Evolutionary conservation across 441 rosid genomes (phyloP).

Genomic region (Bruguiera hainesii): DNA sequence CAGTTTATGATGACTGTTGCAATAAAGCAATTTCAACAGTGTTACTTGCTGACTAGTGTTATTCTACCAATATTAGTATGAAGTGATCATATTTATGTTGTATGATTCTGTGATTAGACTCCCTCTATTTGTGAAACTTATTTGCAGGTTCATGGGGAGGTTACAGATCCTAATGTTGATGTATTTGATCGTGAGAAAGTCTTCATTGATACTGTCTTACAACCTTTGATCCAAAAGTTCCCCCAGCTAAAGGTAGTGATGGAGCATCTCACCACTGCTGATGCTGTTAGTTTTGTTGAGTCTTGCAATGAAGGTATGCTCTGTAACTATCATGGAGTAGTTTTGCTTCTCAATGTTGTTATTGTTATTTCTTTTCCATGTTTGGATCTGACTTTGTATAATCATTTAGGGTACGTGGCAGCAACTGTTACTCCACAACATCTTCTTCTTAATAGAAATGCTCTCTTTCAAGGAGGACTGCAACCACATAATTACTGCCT

Average conservation of each 20-base stretch:
- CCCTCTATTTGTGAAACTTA: not conserved
- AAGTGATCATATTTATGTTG: not conserved
- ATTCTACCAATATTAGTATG: not conserved
- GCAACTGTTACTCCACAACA: conserved; percentile 97
- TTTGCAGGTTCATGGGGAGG: conserved; percentile 96
- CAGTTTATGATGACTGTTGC: no score
- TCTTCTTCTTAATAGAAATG: conserved; percentile 81
- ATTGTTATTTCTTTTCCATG: conserved; percentile 6
- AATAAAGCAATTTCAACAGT: no score
- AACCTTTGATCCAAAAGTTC: conserved; percentile 66
- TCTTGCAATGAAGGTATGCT: conserved; percentile 74
- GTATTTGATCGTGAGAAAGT: conserved; percentile 89
- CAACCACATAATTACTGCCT: conserved; percentile 93
- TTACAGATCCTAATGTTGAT: conserved; percentile 76
- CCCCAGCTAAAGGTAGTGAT: conserved; percentile 77
- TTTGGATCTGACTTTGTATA: not conserved
- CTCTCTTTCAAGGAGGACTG: conserved; percentile 85
- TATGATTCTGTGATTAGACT: not conserved
- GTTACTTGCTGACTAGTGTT: not conserved
- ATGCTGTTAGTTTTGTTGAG: conserved; percentile 80
- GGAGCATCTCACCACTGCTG: conserved; percentile 94
- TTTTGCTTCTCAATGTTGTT: not conserved
- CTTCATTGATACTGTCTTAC: conserved; percentile 74
- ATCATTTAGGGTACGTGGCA: conserved; percentile 56
- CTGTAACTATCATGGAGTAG: not conserved